Base-by-base conservation (phyloP, 768 basidiomycete genomes). In the Trametes elegans region DNA sequence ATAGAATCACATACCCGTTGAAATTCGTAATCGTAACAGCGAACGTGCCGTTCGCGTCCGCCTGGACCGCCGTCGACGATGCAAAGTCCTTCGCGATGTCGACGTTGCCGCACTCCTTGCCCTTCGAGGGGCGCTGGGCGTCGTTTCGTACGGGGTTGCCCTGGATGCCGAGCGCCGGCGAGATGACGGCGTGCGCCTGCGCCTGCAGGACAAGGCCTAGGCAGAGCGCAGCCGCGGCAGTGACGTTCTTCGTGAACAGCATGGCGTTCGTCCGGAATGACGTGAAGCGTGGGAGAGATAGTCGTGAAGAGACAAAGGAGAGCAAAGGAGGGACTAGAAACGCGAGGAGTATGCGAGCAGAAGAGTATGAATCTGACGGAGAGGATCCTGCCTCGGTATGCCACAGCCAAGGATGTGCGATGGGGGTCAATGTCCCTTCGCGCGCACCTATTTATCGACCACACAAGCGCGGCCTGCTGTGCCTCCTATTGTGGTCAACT, bases 11-110 rank as follows among this genome's bases (percentile, higher is more conserved):
- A 41, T 61, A 81, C 81, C 55, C 71, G 55, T 81, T 80, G 63
- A 80, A 81, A 66, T 77, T 73, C 39, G 66, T 74, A 51, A 70
- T 70, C 24, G 68, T 75, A 21, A 70, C 72, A 6, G 66, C 66
- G 65, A 81, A 76, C 0, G 71, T 55, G 28, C 79, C 79, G 44
- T 77, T 70, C 19, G 74, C 70, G 16, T 31, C 42, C 9, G 61
- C 64, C 9, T 29, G 11, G 23, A 66, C 47, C 2, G 70, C 27
- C 2, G 57, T 64, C n/a, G 78, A 73, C 9, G 68, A 64, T 49
- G 73, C 73, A 53, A 82, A 55, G 41, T 65, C 70, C 18, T 66
- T 51, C 19, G 76, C 72, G 43, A 80, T 69, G 64, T 76, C 70
- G 31, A 73, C 65, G 1, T 62, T 70, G 32, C 81, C 80, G 61